phyloP scores from a whole-genome alignment of 2,329 filamentous ascomycete genomes.

The Pochonia chlamydosporia region DNA sequence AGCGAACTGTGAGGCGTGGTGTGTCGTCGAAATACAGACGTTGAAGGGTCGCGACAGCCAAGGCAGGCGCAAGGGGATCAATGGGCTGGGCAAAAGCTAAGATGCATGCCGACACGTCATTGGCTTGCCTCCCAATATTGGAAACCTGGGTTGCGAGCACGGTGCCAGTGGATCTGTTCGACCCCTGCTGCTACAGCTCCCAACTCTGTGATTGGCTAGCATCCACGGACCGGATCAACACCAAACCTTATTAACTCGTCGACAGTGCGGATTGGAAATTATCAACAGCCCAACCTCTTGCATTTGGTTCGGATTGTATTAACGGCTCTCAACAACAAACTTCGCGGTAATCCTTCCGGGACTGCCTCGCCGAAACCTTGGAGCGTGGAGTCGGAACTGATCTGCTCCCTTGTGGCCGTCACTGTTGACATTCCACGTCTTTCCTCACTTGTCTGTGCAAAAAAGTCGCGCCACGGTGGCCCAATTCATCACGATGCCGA shows the following conservation, averaged over 20 bases:
- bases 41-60: too few species aligned
- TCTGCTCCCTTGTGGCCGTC: background rate
- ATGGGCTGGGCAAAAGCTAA: too few species aligned
- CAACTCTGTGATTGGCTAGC: conserved; percentile 21
- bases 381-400: background rate
- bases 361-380: background rate
- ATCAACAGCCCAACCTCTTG: conserved; percentile 31
- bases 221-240: conserved; percentile 31
- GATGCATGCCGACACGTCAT: too few species aligned
- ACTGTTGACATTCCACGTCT: background rate
- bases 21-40: background rate
- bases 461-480: conserved; percentile 24
- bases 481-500: conserved; percentile 36
- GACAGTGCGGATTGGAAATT: conserved; percentile 39
- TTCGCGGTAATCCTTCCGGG: conserved; percentile 1
- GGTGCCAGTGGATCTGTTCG: conserved; percentile 4
- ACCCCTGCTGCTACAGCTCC: conserved; percentile 2
- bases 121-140: too few species aligned
- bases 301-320: conserved; percentile 11
- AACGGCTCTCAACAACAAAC: conserved; percentile 6
- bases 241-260: conserved; percentile 30
- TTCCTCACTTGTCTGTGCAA: conserved; percentile 12
- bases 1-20: background rate
- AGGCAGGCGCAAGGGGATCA: too few species aligned
- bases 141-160: too few species aligned